Conservation (phyloP, 2,329 filamentous ascomycete genomes). For the Anthostomella pinea region DNA sequence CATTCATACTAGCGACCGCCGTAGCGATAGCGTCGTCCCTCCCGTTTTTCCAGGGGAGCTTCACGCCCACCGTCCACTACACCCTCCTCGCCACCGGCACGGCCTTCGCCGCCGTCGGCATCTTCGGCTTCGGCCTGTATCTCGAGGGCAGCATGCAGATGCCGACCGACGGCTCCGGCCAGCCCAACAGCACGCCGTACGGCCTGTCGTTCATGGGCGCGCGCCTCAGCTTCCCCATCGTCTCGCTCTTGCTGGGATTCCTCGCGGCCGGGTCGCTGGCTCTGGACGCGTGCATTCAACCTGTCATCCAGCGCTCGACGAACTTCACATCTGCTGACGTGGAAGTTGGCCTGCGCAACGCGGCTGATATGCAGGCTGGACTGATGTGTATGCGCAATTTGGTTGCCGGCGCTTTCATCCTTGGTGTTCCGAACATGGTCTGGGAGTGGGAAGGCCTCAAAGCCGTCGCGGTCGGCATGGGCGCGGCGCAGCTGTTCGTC, state of each 20-base stretch:
- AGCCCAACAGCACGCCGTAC: constrained; percentile 26
- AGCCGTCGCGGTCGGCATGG: constrained; percentile 39
- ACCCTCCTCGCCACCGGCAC: constrained; percentile 37
- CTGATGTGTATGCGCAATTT: constrained; percentile 41
- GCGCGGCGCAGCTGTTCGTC: constrained; percentile 40
- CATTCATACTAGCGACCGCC: constrained; percentile 40
- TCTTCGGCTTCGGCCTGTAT: constrained; percentile 46
- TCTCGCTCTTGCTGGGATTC: constrained; percentile 46
- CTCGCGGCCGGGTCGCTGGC: constrained; percentile 41
- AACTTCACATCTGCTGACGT: constrained; percentile 48
- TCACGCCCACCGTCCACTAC: constrained; percentile 33
- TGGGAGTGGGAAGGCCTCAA: constrained; percentile 36
- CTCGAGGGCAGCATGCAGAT: constrained; percentile 34
- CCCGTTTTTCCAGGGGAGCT: constrained; percentile 30
- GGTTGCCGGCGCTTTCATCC: constrained; percentile 41
- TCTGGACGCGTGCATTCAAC: constrained; percentile 40
- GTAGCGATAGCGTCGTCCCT: constrained; percentile 34
- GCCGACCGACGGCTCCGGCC: constrained; percentile 16
- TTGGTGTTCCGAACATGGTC: constrained; percentile 40
- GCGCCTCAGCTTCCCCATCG: constrained; percentile 36
- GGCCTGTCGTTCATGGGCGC: constrained; percentile 9
- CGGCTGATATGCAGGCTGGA: constrained; percentile 47
- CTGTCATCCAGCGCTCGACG: constrained; percentile 45
- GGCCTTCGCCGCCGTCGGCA: constrained; percentile 38
- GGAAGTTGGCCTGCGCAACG: constrained; percentile 43